Evolutionary conservation across 306 rosid species (phyloP).

Genomic region (Vigna reflexopilosa): DNA sequence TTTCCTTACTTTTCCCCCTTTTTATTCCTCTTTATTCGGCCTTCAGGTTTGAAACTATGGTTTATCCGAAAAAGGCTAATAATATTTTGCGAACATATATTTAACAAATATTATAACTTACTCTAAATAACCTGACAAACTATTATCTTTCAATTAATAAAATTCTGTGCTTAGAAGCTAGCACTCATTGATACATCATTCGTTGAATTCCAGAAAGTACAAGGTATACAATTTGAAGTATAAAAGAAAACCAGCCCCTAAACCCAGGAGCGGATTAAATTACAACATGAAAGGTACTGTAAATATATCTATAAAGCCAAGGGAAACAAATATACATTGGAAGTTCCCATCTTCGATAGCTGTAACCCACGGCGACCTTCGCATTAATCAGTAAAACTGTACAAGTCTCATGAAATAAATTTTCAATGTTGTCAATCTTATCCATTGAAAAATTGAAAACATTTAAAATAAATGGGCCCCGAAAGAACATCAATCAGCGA

Average conservation of each 20-base stretch:
- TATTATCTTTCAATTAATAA: background rate
- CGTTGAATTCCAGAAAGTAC: constrained; percentile 6
- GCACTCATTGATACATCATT: background rate
- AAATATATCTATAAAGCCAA: background rate
- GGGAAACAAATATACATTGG: background rate
- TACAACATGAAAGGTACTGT: constrained; percentile 27
- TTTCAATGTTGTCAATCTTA: constrained; percentile 23
- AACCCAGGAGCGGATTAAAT: background rate
- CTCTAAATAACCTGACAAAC: too few relatives aligned
- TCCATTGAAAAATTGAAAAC: constrained; percentile 21
- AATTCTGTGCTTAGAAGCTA: background rate
- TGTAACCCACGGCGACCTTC: constrained; percentile 32
- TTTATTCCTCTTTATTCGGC: too few relatives aligned
- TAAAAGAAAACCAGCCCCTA: background rate
- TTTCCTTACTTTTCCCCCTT: too few relatives aligned
- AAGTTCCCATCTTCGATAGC: constrained; percentile 24
- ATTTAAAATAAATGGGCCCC: constrained; percentile 20
- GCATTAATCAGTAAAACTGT: constrained; percentile 35
- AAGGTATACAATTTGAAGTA: background rate
- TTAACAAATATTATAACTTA: too few relatives aligned
- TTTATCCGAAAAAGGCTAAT: background rate
- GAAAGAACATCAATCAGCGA: constrained; percentile 36
- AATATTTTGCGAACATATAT: too few relatives aligned
- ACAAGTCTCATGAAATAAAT: constrained; percentile 26
- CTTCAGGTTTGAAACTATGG: background rate